phyloP scores from a whole-genome alignment of 805 yeast genomes.

The Brettanomyces custersianus region DNA sequence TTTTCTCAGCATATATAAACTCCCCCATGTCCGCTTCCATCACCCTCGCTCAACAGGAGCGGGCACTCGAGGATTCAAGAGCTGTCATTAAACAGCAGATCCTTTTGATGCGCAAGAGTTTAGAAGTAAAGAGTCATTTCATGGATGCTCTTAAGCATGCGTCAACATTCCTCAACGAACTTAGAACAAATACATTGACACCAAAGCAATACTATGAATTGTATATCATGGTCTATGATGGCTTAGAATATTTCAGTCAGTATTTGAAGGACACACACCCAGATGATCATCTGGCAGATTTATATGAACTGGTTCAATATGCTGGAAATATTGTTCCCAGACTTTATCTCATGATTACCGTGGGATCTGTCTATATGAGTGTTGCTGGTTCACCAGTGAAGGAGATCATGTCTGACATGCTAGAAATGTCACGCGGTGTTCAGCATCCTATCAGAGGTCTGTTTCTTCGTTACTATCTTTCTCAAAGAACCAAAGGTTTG shows the following conservation, averaged over 20 bases:
- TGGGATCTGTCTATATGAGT: slow-evolving; percentile 83
- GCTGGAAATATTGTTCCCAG: slow-evolving; percentile 92
- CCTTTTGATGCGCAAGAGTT: slow-evolving; percentile 63
- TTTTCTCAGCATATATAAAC: no score
- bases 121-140: slow-evolving; percentile 54
- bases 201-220: slow-evolving; percentile 94
- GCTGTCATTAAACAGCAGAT: slow-evolving; percentile 60
- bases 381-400: slow-evolving; percentile 68
- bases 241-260: slow-evolving; percentile 56
- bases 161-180: slow-evolving; percentile 69
- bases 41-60: slow-evolving; percentile 21
- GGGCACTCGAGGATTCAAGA: slow-evolving; percentile 34
- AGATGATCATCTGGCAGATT: slow-evolving; percentile 69
- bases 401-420: slow-evolving; percentile 90
- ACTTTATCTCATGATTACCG: slow-evolving; percentile 87
- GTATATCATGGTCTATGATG: slow-evolving; percentile 77
- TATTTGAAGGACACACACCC: slow-evolving; percentile 63
- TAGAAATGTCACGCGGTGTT: slow-evolving; percentile 95
- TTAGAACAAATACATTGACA: slow-evolving; percentile 63
- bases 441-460: slow-evolving; percentile 93
- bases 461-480: slow-evolving; percentile 79
- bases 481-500: slow-evolving; percentile 70
- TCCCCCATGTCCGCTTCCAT: no score
- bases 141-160: slow-evolving; percentile 88
- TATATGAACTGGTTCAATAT: slow-evolving; percentile 91